Evolutionary conservation across 345 rosid species (phyloP), one percentile per base, ranked within the genome.

Genomic region (Anastatica hierochuntica): DNA sequence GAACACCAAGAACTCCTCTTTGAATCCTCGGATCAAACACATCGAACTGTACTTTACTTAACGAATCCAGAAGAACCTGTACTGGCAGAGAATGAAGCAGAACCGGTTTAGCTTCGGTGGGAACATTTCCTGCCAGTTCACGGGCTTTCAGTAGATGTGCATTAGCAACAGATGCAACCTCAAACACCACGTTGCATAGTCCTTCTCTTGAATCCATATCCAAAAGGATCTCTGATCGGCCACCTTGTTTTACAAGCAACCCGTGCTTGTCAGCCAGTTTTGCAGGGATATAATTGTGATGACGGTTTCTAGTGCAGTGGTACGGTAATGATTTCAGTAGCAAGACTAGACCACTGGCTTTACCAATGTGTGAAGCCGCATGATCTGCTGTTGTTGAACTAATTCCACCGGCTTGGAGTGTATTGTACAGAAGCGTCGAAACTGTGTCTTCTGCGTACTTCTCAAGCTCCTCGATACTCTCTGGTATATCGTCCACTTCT

Each of bases 281-380:
- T 6, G 49, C 30, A 24, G 94, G 95, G 66, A 87, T 77, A 53
- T 84, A 87, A 38, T 76, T 64, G 17, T 67, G 78, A 53, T 87
- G 96, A 37, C 77, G 87, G 68, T 74, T 81, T 61, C 74, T 74
- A 35, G 77, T 72, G 29, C 88, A 89, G 45, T 90, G 98, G 57
- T 90, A 87, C 0, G 96, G 95, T 21, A 90, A 63, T 2, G 98
- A 78, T 53, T 72, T 80, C 1, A 84, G 88, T 21, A 90, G 74
- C 70, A 84, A 74, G 29, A 84, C 85, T 49, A 90, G 83, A 53
- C 98, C 96, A 44, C 95, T 84, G 10, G 95, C 98, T 66, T 90
- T 90, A 36, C 96, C 96, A 14, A 84, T 72, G 61, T 90, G 96
- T 38, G 98, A 90, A 44, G 95, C 95, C 2, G 83, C 95, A 12